Evolutionary conservation across 257 asterid genomes (phyloP).

Genomic region (Echites panduratus): DNA sequence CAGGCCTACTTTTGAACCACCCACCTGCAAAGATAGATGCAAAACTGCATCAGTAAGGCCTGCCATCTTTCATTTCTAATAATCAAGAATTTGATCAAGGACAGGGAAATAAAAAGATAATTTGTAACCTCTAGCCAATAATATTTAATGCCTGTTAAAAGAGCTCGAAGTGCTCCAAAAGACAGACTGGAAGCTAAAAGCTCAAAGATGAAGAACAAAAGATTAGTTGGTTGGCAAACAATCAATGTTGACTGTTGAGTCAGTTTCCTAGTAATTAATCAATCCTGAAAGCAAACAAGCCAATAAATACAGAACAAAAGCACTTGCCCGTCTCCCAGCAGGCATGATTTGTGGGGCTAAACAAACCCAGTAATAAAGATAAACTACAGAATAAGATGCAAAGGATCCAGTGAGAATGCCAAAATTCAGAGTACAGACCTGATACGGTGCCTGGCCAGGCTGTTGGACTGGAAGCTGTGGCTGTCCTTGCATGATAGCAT

Average conservation of each 20-base stretch:
- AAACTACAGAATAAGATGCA: background rate
- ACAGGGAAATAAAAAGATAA: background rate
- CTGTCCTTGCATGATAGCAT: conserved; percentile 67
- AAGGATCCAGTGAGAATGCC: conserved; percentile 10
- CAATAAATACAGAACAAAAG: no score
- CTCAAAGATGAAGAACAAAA: background rate
- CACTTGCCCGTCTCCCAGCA: no score
- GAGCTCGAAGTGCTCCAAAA: background rate
- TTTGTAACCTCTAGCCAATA: background rate
- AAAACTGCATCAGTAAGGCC: conserved; percentile 6
- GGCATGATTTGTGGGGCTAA: background rate
- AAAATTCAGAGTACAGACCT: conserved; percentile 40
- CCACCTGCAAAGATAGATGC: conserved; percentile 38
- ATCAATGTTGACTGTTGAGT: background rate
- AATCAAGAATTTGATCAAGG: background rate
- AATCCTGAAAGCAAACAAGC: background rate
- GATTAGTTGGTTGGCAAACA: background rate
- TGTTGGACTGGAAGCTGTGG: conserved; percentile 59
- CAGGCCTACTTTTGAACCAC: conserved; percentile 63
- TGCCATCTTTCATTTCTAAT: background rate
- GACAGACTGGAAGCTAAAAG: background rate
- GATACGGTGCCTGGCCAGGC: conserved; percentile 57
- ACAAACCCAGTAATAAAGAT: background rate
- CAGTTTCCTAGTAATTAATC: background rate
- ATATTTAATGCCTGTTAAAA: background rate